A percentile compares a stretch with the other conserved stretches of the same genome.
Conservation (phyloP, 2,329 filamentous ascomycete genomes). For the Catunica adiposa region DNA sequence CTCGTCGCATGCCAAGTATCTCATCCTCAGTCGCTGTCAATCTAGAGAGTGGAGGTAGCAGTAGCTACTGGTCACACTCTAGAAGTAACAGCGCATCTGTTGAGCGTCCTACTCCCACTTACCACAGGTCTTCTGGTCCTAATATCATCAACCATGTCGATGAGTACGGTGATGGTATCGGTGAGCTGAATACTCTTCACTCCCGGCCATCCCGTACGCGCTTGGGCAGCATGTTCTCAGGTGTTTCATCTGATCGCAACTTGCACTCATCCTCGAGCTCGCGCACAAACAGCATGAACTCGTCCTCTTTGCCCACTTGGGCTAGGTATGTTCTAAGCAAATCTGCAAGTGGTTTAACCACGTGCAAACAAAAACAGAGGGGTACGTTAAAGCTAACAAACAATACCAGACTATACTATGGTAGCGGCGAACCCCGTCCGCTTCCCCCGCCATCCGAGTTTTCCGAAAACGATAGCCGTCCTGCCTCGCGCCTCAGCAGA, state of each 20-base stretch:
- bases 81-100: constrained; percentile 30
- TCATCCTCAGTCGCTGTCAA: constrained; percentile 32
- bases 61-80: constrained; percentile 22
- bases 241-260: constrained; percentile 33
- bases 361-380: neutral
- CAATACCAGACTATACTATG: constrained; percentile 47
- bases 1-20: constrained; percentile 40
- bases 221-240: constrained; percentile 32
- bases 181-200: constrained; percentile 38
- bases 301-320: constrained; percentile 35
- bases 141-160: constrained; percentile 38
- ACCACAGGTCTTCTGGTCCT: constrained; percentile 20
- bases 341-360: neutral
- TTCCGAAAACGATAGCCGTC: constrained; percentile 33
- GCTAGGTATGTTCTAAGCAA: constrained; percentile 26
- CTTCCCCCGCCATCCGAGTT: constrained; percentile 31
- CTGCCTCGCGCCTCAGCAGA: constrained; percentile 28
- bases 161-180: constrained; percentile 47
- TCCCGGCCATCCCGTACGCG: constrained; percentile 37
- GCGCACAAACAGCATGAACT: constrained; percentile 29
- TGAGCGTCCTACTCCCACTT: constrained; percentile 32
- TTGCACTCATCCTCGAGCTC: constrained; percentile 36
- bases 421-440: constrained; percentile 42
- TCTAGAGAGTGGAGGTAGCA: constrained; percentile 9
- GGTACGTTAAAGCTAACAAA: neutral